Conservation (phyloP, 306 rosid genomes). For the Glycyrrhiza uralensis region DNA sequence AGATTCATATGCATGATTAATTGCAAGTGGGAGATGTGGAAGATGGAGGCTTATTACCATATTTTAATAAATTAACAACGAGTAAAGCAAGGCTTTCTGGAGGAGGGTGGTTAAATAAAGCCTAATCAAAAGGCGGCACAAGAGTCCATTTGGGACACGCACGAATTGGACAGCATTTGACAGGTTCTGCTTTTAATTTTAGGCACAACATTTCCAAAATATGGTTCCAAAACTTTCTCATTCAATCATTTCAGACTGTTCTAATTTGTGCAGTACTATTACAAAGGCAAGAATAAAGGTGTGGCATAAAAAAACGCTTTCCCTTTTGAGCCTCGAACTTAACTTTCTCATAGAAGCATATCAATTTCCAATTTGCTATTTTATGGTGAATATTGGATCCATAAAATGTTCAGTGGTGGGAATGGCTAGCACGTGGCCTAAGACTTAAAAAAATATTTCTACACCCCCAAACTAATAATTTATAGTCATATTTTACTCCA, state of each 20-base stretch:
- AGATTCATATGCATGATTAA: slow-evolving; percentile 49
- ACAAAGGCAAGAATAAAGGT: slow-evolving; percentile 15
- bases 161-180: slow-evolving; percentile 36
- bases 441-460: not conserved
- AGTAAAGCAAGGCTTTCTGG: slow-evolving; percentile 3
- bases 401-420: not conserved
- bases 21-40: slow-evolving; percentile 45
- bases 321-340: slow-evolving; percentile 13
- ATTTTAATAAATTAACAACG: slow-evolving; percentile 8
- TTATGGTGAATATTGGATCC: not conserved
- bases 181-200: slow-evolving; percentile 13
- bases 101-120: slow-evolving; percentile 9
- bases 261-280: not conserved
- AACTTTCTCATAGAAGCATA: slow-evolving; percentile 5
- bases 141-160: slow-evolving; percentile 33
- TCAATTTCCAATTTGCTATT: not conserved
- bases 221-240: slow-evolving; percentile 28
- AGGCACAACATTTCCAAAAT: slow-evolving; percentile 10
- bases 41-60: slow-evolving; percentile 30
- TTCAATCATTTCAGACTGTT: slow-evolving; percentile 22
- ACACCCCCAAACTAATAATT: not conserved
- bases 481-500: not conserved
- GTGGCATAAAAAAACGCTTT: not conserved
- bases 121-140: not conserved
- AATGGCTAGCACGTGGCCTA: not conserved